Evolutionary conservation across 2,329 filamentous ascomycete genomes (phyloP), one percentile per base, ranked within the genome.

Genomic region (Neonectria hederae): DNA sequence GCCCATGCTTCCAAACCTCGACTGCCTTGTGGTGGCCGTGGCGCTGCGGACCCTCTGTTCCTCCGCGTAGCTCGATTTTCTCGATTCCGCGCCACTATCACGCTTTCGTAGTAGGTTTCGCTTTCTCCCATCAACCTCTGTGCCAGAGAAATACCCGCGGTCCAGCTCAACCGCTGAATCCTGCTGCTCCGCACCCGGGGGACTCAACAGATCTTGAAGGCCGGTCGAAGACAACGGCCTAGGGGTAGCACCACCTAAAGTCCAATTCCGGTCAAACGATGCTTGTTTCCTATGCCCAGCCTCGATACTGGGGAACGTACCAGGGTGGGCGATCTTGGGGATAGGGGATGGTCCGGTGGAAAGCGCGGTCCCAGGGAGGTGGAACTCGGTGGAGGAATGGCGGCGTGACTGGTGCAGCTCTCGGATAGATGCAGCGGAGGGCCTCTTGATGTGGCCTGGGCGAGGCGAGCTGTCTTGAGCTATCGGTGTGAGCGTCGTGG

Each of bases 121-220:
- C 72, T 87, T 89, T 62, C 91, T 88, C 46, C 87, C 87, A 67
- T 97, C 94, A 11, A 89, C 83, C 74, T 98, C 95, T 17, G 91
- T 92, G 3, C 94, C 93, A 8, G 95, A 97, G 75, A 97, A 97
- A 78, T 98, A 98, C 24, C 94, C 95, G 38, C 93, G 88, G 73
- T 98, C 96, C 17, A 93, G 78, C 65, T 97, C 92, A 24, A 83
- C 78, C 17, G 81, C 80, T 9, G 83, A 83, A 63, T 87, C 84
- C 66, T 82, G 82, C 14, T 80, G 72, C 13, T 81, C 76, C 14
- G 78, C 71, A 17, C 80, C 80, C 2, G 81, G 79, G 22, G 74
- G 74, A 22, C 78, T 76, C 53, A 80, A 56, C 7, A 80, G 71
- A 57, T 86, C 84, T 30, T 84, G 81, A 32, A 84, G 73, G 14